phyloP scores from a whole-genome alignment of 2,329 filamentous ascomycete species.

The Fusarium piperis region DNA sequence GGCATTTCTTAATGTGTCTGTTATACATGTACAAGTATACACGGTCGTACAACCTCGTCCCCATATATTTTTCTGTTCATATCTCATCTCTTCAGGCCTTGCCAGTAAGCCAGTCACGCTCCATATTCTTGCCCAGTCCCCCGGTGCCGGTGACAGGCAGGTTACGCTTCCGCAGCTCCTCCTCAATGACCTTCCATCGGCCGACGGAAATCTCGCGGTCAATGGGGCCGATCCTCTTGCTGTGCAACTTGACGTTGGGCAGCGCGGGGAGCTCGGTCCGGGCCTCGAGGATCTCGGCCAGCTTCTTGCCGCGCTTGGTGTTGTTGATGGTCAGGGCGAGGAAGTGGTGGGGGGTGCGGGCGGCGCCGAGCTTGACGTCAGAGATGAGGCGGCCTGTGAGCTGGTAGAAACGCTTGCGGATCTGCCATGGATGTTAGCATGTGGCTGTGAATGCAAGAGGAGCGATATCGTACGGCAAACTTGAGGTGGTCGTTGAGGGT shows the following conservation, averaged over 20 bases:
- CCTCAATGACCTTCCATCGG: slow-evolving; percentile 81
- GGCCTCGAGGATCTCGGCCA: slow-evolving; percentile 68
- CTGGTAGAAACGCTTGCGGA: slow-evolving; percentile 82
- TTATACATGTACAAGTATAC: slow-evolving; percentile 48
- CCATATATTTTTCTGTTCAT: slow-evolving; percentile 16
- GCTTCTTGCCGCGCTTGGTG: slow-evolving; percentile 67
- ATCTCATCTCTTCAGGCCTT: slow-evolving; percentile 42
- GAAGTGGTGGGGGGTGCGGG: slow-evolving; percentile 64
- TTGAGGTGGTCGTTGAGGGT: slow-evolving; percentile 70
- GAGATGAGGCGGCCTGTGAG: slow-evolving; percentile 80
- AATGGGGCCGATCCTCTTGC: slow-evolving; percentile 72
- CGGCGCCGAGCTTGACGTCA: slow-evolving; percentile 71
- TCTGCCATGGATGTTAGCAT: slow-evolving; percentile 58
- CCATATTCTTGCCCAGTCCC: slow-evolving; percentile 52
- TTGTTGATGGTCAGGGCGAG: slow-evolving; percentile 63
- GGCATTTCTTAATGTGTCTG: slow-evolving; percentile 39
- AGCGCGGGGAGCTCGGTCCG: slow-evolving; percentile 59
- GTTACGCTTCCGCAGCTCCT: slow-evolving; percentile 71
- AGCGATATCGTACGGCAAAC: slow-evolving; percentile 71
- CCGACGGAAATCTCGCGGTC: slow-evolving; percentile 78
- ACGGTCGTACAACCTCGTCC: slow-evolving; percentile 35
- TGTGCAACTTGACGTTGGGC: slow-evolving; percentile 76
- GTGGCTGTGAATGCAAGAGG: neutral
- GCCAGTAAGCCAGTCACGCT: slow-evolving; percentile 55
- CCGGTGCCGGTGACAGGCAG: slow-evolving; percentile 65